Base-by-base conservation (phyloP, 305 asterid species). In the Nicotiana rustica region DNA sequence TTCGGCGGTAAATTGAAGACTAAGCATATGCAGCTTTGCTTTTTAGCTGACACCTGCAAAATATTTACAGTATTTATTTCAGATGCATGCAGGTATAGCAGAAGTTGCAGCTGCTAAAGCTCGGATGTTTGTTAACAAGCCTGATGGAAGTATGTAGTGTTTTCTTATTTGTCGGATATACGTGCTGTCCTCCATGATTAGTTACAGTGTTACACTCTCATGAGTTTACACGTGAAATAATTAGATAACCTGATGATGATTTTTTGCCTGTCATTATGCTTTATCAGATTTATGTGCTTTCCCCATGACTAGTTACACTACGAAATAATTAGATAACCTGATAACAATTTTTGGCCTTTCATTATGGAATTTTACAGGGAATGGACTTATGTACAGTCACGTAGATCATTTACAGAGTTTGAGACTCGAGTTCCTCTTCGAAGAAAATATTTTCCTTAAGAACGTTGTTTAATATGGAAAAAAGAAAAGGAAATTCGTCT, bases 51-150 rank as follows among this genome's bases (percentile, higher is more conserved):
- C 81, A 44, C 25, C 82, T 67, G 73, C 80, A 83, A 84, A 82
- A 62, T 47, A 44, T 64, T 35, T 36, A 83, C 82, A 66, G 79
- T 83, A 70, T 87, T 84, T 84, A 84, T 86, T 87, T 88, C 97
- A 96, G 99, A 82, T 95, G 94, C 99, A 96, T 89, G 94, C 97
- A 81, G 97, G 93, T 84, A 90, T 96, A 86, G 98, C 99, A 57
- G 99, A 96, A 86, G 99, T 96, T 68, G 99, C 99, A 55, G 99
- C 99, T 41, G 99, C 99, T 29, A 96, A 96, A 92, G 97, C 99
- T n/a, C 93, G 99, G 80, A 96, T 96, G 99, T 96, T 96, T 87
- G 81, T 92, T 70, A 93, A 94, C 92, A 94, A 96, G 85, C 99
- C 99, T 66, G 97, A 96, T 89, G 99, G 99, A 91, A 96, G 99